phyloP scores from a whole-genome alignment of 805 yeast species.

The Metschnikowia picachoensis region DNA sequence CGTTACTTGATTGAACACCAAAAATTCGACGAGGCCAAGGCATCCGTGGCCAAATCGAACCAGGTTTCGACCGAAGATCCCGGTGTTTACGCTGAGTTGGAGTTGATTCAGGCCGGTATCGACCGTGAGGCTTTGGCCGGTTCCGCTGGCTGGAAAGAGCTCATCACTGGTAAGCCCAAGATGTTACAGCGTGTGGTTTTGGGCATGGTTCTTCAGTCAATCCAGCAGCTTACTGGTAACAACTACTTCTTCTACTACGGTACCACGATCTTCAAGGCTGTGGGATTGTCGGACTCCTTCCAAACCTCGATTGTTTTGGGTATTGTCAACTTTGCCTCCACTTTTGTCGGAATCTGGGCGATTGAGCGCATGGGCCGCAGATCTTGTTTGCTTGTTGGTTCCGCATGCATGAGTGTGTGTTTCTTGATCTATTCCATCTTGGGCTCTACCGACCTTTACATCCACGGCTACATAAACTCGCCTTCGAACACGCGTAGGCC shows the following conservation, averaged over 20 bases:
- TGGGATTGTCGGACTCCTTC: conserved; percentile 52
- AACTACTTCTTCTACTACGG: conserved; percentile 63
- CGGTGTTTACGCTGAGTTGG: conserved; percentile 51
- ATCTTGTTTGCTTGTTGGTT: conserved; percentile 46
- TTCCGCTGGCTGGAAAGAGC: conserved; percentile 60
- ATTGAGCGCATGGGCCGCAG: conserved; percentile 56
- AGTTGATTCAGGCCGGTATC: conserved; percentile 54
- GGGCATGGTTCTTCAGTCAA: conserved; percentile 58
- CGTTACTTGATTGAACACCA: conserved; percentile 53
- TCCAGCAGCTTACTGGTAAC: conserved; percentile 60
- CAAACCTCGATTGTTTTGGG: conserved; percentile 54
- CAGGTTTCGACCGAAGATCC: conserved; percentile 51
- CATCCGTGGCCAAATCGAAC: conserved; percentile 55
- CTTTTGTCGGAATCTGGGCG: conserved; percentile 47
- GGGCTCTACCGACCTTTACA: conserved; percentile 49
- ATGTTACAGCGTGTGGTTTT: conserved; percentile 51
- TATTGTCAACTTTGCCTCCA: conserved; percentile 50
- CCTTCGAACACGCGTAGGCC: conserved; percentile 35
- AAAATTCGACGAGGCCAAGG: conserved; percentile 50
- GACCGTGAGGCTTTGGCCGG: conserved; percentile 62
- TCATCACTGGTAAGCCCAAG: conserved; percentile 61
- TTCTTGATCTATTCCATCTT: conserved; percentile 58
- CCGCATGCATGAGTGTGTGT: conserved; percentile 50
- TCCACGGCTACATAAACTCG: conserved; percentile 28
- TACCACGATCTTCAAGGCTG: conserved; percentile 50